phyloP scores from a whole-genome alignment of 805 yeast genomes.

The Wickerhamia fluorescens region DNA sequence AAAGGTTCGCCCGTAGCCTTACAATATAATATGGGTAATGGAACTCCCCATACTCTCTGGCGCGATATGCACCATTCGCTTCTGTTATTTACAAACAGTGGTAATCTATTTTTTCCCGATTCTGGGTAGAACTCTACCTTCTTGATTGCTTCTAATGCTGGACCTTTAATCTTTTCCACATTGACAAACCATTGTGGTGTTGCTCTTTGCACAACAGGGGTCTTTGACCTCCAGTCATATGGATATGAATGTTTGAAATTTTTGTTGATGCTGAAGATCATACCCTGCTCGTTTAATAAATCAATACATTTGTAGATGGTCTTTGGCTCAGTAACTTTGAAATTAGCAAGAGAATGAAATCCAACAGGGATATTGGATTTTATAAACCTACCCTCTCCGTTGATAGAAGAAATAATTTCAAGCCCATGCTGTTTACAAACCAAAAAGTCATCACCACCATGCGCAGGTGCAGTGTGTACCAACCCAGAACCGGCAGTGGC shows the following conservation, averaged over 20 bases:
- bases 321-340: slow-evolving; percentile 18
- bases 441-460: slow-evolving; percentile 88
- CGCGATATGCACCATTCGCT: slow-evolving; percentile 97
- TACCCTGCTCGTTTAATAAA: slow-evolving; percentile 32
- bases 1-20: slow-evolving; percentile 56
- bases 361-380: slow-evolving; percentile 43
- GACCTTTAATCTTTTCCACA: slow-evolving; percentile 61
- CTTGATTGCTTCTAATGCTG: slow-evolving; percentile 53
- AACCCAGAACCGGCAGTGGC: slow-evolving; percentile 84
- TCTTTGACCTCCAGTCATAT: slow-evolving; percentile 94
- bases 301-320: slow-evolving; percentile 46
- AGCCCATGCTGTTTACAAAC: slow-evolving; percentile 55
- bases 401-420: slow-evolving; percentile 68
- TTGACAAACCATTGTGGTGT: slow-evolving; percentile 98
- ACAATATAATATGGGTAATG: slow-evolving; percentile 76
- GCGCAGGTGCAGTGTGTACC: slow-evolving; percentile 97
- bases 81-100: slow-evolving; percentile 67
- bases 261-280: slow-evolving; percentile 43
- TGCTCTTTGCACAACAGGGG: slow-evolving; percentile 89
- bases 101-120: slow-evolving; percentile 61
- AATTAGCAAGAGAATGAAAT: slow-evolving; percentile 41
- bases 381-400: slow-evolving; percentile 62
- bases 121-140: slow-evolving; percentile 68
- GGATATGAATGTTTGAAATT: slow-evolving; percentile 80
- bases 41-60: slow-evolving; percentile 97